Evolutionary conservation across 306 rosid species (phyloP).

Genomic region (Lathyrus aphaca): DNA sequence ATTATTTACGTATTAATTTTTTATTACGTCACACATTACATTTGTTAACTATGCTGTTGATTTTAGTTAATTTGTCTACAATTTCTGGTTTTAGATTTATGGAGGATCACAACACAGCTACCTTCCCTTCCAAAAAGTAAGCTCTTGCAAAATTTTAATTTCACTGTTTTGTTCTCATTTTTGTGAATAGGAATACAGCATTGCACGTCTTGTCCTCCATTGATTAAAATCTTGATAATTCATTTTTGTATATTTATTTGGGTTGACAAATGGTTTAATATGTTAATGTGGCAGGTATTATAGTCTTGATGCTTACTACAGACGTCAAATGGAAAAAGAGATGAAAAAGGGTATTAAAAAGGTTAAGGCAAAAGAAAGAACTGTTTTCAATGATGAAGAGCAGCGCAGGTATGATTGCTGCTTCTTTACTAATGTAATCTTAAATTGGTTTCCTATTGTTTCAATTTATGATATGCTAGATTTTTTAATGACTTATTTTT

Average conservation of each 20-base stretch:
- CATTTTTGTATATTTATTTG: not conserved
- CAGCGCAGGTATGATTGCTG: constrained; percentile 66
- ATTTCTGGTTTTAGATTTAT: constrained; percentile 68
- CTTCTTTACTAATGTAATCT: constrained; percentile 26
- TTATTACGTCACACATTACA: not conserved
- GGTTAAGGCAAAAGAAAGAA: constrained; percentile 61
- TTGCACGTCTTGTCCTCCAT: constrained; percentile 5
- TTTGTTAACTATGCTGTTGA: constrained; percentile 1
- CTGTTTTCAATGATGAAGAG: constrained; percentile 92
- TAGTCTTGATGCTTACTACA: constrained; percentile 79
- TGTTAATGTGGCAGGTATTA: constrained; percentile 72
- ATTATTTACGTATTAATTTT: constrained; percentile 7
- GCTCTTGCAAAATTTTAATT: constrained; percentile 40
- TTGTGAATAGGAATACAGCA: constrained; percentile 30
- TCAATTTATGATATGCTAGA: not conserved
- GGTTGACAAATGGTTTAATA: constrained; percentile 31
- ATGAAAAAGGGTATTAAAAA: constrained; percentile 68
- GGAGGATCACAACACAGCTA: constrained; percentile 99
- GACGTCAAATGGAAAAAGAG: constrained; percentile 69
- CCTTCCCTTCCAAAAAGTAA: constrained; percentile 96
- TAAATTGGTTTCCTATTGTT: constrained; percentile 12
- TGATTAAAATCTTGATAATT: constrained; percentile 23
- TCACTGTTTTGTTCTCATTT: constrained; percentile 11
- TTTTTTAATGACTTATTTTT: not conserved
- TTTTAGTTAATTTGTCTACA: constrained; percentile 7